Percentiles rank a stretch among this genome's conserved stretches.
phyloP scores from a whole-genome alignment of 176 grass and related monocot species.

The Olyra latifolia region DNA sequence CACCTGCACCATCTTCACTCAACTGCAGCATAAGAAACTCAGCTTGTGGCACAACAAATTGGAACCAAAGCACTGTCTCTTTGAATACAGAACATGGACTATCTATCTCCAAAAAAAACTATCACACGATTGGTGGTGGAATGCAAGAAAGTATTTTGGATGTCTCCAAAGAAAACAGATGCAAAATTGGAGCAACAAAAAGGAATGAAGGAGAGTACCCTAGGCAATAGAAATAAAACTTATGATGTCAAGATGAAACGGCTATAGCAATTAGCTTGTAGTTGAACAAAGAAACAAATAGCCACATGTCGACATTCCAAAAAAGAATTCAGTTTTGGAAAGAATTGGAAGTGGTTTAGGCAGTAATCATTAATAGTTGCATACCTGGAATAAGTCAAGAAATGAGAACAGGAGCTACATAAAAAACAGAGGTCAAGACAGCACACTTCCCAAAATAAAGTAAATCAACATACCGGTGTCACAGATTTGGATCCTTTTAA shows the following conservation, averaged over 20 bases:
- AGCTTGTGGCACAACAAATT: slow-evolving; percentile 23
- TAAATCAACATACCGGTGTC: slow-evolving; percentile 72
- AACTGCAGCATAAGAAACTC: slow-evolving; percentile 54
- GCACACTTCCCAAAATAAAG: slow-evolving; percentile 6
- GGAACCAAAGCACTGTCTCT: too few relatives aligned
- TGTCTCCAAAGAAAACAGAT: background rate
- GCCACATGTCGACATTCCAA: background rate
- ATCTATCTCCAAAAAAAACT: slow-evolving; percentile 7
- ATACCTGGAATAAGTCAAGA: slow-evolving; percentile 77
- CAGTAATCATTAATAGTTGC: background rate
- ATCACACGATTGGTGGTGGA: background rate
- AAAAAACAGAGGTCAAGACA: slow-evolving; percentile 1
- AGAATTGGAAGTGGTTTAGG: slow-evolving; percentile 12
- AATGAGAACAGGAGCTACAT: slow-evolving; percentile 22
- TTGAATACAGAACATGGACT: slow-evolving; percentile 17
- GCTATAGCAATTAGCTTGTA: background rate
- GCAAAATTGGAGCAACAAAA: slow-evolving; percentile 25
- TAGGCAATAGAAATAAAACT: slow-evolving; percentile 5
- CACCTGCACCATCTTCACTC: slow-evolving; percentile 93
- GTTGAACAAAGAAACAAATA: slow-evolving; percentile 27
- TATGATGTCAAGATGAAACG: slow-evolving; percentile 18
- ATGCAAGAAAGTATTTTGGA: slow-evolving; percentile 5
- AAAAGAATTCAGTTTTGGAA: background rate
- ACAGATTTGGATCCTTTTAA: slow-evolving; percentile 86
- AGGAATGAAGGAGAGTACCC: background rate